Percentiles rank a stretch among this genome's conserved stretches.
Conservation (phyloP, 2,329 filamentous ascomycete genomes). For the Pseudogymnoascus sp. region DNA sequence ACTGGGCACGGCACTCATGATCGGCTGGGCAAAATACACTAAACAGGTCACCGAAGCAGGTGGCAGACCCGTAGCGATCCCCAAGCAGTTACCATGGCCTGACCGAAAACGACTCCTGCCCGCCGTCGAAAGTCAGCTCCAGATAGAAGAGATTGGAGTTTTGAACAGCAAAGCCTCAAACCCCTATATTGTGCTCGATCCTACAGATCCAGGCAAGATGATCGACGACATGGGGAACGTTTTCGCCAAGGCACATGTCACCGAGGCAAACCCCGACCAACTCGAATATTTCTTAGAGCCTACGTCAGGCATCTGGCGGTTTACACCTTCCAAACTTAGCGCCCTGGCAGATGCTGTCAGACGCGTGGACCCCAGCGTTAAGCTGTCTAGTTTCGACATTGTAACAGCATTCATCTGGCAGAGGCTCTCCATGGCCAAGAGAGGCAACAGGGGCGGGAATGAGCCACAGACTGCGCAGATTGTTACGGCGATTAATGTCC, state of each 20-base stretch:
- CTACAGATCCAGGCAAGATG: conserved; percentile 4
- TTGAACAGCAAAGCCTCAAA: not conserved
- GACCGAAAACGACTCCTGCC: not conserved
- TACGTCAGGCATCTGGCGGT: not conserved
- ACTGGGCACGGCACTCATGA: not conserved
- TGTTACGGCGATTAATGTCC: not conserved
- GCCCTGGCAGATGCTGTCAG: not conserved
- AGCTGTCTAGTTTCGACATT: not conserved
- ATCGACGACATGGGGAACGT: not conserved
- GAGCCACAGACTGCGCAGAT: not conserved
- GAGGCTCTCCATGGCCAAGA: not conserved
- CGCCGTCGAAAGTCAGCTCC: not conserved
- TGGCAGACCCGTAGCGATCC: not conserved
- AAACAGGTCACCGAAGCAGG: not conserved
- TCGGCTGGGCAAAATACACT: not conserved
- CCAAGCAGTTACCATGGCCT: not conserved
- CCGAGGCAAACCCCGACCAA: not conserved
- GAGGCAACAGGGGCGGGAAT: not conserved
- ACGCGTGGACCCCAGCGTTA: not conserved
- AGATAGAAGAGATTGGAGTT: conserved; percentile 2
- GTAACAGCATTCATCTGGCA: conserved; percentile 7
- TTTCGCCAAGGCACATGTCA: conserved; percentile 6
- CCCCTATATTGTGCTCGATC: not conserved
- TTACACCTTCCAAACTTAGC: not conserved
- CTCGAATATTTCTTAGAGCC: conserved; percentile 1